These are phyloP conservation scores for Tetradesmus obliquus DNA, from an alignment of 139 green algal species.

Conservation along the genomic window DNA sequence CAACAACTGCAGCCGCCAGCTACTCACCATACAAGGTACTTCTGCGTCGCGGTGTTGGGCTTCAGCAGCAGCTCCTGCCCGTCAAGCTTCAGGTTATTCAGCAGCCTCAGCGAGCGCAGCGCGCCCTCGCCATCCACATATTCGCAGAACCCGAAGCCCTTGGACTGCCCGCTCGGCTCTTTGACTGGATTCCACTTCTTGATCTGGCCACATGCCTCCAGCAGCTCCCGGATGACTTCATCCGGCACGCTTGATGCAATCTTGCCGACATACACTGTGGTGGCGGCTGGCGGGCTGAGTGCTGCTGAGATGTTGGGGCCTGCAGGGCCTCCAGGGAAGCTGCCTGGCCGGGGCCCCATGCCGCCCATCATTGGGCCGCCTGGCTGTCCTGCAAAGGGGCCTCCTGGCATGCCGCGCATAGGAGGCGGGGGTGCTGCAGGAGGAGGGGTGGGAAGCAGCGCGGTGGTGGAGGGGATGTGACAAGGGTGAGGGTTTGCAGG, in stretches of 20 bases:
- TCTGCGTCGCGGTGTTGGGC: slow-evolving; percentile 80
- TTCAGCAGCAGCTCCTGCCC: slow-evolving; percentile 90
- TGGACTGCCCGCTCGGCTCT: slow-evolving; percentile 80
- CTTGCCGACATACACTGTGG: slow-evolving; percentile 88
- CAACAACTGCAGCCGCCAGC: background rate
- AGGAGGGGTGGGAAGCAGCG: background rate
- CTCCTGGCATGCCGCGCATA: background rate
- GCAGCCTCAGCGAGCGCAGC: slow-evolving; percentile 73
- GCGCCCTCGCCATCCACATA: slow-evolving; percentile 84
- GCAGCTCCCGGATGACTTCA: slow-evolving; percentile 69
- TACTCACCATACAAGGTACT: slow-evolving; percentile 56
- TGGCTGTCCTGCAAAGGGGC: background rate
- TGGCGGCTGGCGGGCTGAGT: slow-evolving; percentile 36
- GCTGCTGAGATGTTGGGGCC: background rate
- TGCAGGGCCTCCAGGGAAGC: background rate
- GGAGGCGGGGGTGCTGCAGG: background rate
- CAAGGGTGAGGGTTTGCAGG: background rate
- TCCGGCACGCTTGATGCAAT: slow-evolving; percentile 88
- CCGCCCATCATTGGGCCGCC: background rate
- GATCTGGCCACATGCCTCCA: slow-evolving; percentile 87
- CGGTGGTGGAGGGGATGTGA: background rate
- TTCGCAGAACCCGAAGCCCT: slow-evolving; percentile 95
- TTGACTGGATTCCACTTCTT: slow-evolving; percentile 85
- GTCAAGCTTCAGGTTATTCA: slow-evolving; percentile 82
- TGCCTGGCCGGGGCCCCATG: background rate